These are phyloP conservation scores for Epichloe hybrida DNA, from an alignment of 2,329 filamentous ascomycete genomes.

Conservation along the genomic window DNA sequence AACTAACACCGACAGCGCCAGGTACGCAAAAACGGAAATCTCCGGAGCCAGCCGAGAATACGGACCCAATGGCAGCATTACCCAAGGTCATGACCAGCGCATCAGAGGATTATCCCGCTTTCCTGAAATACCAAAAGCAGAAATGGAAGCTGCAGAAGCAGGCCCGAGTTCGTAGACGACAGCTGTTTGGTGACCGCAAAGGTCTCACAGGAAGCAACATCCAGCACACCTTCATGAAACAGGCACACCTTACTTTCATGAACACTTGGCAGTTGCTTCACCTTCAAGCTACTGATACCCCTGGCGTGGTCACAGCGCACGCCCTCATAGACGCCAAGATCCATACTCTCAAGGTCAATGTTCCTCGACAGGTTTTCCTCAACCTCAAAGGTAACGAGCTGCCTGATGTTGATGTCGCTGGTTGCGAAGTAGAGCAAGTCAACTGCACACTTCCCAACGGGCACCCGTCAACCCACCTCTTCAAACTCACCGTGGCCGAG, in stretches of 20 bases:
- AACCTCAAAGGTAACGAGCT: slow-evolving; percentile 81
- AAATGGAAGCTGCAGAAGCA: slow-evolving; percentile 99
- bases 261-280: slow-evolving; percentile 94
- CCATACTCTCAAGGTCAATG: slow-evolving; percentile 75
- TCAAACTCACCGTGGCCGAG: slow-evolving; percentile 84
- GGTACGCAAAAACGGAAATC: slow-evolving; percentile 56
- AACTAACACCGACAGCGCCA: slow-evolving; percentile 25
- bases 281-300: slow-evolving; percentile 66
- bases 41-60: slow-evolving; percentile 50
- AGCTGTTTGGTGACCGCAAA: slow-evolving; percentile 81
- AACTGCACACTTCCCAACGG: slow-evolving; percentile 90
- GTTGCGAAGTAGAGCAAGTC: slow-evolving; percentile 83
- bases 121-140: slow-evolving; percentile 88
- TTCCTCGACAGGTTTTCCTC: slow-evolving; percentile 78
- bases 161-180: slow-evolving; percentile 68
- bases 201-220: slow-evolving; percentile 37
- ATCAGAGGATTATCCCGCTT: slow-evolving; percentile 74
- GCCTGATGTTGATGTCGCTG: slow-evolving; percentile 75
- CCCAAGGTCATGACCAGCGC: slow-evolving; percentile 76
- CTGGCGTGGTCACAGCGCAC: slow-evolving; percentile 77
- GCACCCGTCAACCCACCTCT: slow-evolving; percentile 83
- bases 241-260: slow-evolving; percentile 79
- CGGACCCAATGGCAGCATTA: slow-evolving; percentile 69
- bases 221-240: slow-evolving; percentile 69
- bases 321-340: slow-evolving; percentile 90